Evolutionary conservation across 2,329 filamentous ascomycete species (phyloP).

Genomic region (Parastagonospora avenae): DNA sequence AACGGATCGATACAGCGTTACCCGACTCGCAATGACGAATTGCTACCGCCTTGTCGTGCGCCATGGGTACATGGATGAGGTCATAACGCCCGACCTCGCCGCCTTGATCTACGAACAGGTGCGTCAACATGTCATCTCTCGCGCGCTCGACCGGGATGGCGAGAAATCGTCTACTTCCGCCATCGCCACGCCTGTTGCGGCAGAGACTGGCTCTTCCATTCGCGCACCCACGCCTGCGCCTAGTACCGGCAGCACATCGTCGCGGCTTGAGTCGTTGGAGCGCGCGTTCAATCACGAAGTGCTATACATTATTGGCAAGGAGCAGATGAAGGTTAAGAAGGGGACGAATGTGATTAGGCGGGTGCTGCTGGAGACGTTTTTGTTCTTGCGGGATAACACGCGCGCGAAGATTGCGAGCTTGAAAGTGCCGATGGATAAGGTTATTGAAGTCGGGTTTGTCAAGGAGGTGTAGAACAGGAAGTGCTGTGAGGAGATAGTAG

Average conservation of each 20-base stretch:
- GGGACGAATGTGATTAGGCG: conserved; percentile 52
- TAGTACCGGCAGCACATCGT: conserved; percentile 31
- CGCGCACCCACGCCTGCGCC: conserved; percentile 16
- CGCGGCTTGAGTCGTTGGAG: conserved; percentile 45
- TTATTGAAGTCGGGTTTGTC: conserved; percentile 72
- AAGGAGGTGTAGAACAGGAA: conserved; percentile 62
- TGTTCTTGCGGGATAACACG: conserved; percentile 71
- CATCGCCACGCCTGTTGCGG: neutral
- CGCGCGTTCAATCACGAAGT: conserved; percentile 54
- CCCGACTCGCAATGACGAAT: conserved; percentile 58
- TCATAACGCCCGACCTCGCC: conserved; percentile 68
- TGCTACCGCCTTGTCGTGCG: conserved; percentile 73
- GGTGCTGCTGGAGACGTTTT: conserved; percentile 59
- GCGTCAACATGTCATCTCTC: conserved; percentile 44
- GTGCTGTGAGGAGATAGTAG: too few relatives aligned
- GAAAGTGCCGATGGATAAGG: conserved; percentile 61
- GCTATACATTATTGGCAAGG: conserved; percentile 63
- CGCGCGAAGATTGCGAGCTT: conserved; percentile 69
- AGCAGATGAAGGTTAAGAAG: conserved; percentile 45
- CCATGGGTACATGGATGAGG: conserved; percentile 75
- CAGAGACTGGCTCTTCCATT: conserved; percentile 3
- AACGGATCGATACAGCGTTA: conserved; percentile 57
- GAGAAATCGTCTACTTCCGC: conserved; percentile 17
- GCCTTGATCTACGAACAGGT: conserved; percentile 63
- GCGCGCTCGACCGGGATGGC: conserved; percentile 34